Percentiles rank a stretch among this genome's conserved stretches.
phyloP scores from a whole-genome alignment of 768 basidiomycete genomes.

The Ramaria sp. region DNA sequence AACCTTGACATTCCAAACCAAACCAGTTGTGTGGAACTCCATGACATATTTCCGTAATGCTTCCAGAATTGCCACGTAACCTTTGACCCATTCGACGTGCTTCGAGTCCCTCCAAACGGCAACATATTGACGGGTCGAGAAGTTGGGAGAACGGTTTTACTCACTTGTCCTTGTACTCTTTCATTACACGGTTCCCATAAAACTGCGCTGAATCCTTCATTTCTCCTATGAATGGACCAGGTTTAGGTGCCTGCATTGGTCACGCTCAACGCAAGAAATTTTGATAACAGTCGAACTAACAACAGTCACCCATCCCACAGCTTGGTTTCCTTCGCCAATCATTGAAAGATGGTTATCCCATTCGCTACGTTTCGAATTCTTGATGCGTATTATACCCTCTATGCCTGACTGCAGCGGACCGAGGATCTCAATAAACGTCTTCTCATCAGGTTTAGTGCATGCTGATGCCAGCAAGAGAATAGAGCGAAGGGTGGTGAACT shows the following conservation, averaged over 20 bases:
- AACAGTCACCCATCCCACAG: conserved; percentile 78
- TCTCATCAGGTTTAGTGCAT: conserved; percentile 72
- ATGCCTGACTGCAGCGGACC: conserved; percentile 61
- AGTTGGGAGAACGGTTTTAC: conserved; percentile 18
- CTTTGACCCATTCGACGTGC: conserved; percentile 82
- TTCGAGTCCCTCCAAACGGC: conserved; percentile 56
- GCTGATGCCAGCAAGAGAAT: conserved; percentile 55
- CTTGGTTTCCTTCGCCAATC: conserved; percentile 72
- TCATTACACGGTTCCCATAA: conserved; percentile 83
- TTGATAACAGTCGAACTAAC: conserved; percentile 34
- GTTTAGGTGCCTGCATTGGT: conserved; percentile 50
- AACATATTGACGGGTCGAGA: conserved; percentile 7
- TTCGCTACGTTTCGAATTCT: conserved; percentile 72
- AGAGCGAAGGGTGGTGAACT: conserved; percentile 56
- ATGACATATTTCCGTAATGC: conserved; percentile 73
- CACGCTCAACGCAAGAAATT: conserved; percentile 5
- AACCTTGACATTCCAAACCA: conserved; percentile 83
- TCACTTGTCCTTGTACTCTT: conserved; percentile 89
- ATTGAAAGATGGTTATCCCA: conserved; percentile 75
- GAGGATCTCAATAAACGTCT: conserved; percentile 45
- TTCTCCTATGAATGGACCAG: conserved; percentile 67
- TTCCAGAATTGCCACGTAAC: conserved; percentile 60
- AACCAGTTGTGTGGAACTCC: conserved; percentile 77
- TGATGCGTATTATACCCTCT: conserved; percentile 65
- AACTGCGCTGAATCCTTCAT: conserved; percentile 81